These are phyloP conservation scores for Harringtonia aguacate DNA, from an alignment of 2,329 filamentous ascomycete species.

Conservation along the genomic window DNA sequence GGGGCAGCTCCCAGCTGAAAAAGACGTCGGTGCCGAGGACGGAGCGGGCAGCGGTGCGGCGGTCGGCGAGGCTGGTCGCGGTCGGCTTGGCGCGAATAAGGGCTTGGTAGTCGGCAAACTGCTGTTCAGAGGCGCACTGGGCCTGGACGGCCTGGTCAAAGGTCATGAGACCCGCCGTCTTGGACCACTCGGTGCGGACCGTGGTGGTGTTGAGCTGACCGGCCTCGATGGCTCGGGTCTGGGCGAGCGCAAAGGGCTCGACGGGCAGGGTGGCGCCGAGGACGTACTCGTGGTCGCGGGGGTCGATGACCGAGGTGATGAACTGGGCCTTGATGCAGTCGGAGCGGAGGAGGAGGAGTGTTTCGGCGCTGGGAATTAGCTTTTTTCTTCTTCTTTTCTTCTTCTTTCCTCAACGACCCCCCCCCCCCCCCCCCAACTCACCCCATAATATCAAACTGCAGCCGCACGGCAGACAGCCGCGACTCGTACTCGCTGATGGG, in stretches of 20 bases:
- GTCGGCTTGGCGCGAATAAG: slow-evolving; percentile 54
- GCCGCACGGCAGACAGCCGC: slow-evolving; percentile 78
- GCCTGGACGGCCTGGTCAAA: slow-evolving; percentile 80
- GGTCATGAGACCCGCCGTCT: slow-evolving; percentile 71
- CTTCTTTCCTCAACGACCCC: background rate
- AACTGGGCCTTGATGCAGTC: slow-evolving; percentile 92
- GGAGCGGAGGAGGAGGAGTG: slow-evolving; percentile 86
- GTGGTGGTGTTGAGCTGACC: slow-evolving; percentile 66
- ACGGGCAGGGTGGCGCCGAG: slow-evolving; percentile 33
- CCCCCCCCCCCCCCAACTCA: no score
- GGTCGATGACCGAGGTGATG: slow-evolving; percentile 82
- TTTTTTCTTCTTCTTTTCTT: background rate
- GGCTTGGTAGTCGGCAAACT: slow-evolving; percentile 57
- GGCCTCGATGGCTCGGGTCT: slow-evolving; percentile 77
- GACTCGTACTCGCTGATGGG: slow-evolving; percentile 95
- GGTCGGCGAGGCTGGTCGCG: slow-evolving; percentile 67
- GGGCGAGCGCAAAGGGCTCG: slow-evolving; percentile 36
- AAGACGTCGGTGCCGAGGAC: slow-evolving; percentile 48
- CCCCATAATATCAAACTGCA: slow-evolving; percentile 98
- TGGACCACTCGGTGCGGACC: slow-evolving; percentile 84
- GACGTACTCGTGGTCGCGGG: slow-evolving; percentile 94
- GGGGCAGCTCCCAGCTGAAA: slow-evolving; percentile 86
- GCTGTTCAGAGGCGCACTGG: slow-evolving; percentile 51
- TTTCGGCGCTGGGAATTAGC: slow-evolving; percentile 45
- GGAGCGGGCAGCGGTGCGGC: slow-evolving; percentile 59